Evolutionary conservation across 169 alveolate species (phyloP).

Genomic region (Amoebophrya sp.): DNA sequence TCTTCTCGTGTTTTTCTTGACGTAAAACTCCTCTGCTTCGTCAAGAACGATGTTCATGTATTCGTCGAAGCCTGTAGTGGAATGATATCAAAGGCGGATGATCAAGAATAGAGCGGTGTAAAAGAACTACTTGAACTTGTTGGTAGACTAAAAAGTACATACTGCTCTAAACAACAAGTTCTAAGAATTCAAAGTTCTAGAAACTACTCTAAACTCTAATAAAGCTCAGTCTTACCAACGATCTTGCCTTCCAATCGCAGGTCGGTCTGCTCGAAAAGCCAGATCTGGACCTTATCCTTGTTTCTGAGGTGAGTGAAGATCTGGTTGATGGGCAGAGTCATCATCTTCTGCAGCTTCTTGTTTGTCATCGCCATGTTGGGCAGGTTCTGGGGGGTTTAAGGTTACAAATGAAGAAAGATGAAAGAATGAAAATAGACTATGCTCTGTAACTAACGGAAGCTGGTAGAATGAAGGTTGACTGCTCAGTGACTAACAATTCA

Average conservation of each 20-base stretch:
- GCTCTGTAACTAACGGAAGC: too few species aligned
- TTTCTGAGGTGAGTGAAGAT: conserved; percentile 82
- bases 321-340: conserved; percentile 87
- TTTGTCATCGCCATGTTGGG: conserved; percentile 45
- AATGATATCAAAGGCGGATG: neutral
- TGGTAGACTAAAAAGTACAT: neutral
- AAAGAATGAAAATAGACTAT: too few species aligned
- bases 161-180: neutral
- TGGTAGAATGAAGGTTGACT: too few species aligned
- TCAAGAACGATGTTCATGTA: conserved; percentile 91
- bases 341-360: conserved; percentile 71
- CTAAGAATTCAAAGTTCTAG: neutral
- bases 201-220: too few species aligned
- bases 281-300: conserved; percentile 82
- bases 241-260: conserved; percentile 80
- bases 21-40: conserved; percentile 80
- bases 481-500: too few species aligned
- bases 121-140: too few species aligned
- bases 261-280: conserved; percentile 87
- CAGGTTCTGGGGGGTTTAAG: too few species aligned
- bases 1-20: conserved; percentile 71
- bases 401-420: too few species aligned
- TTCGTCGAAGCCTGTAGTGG: conserved; percentile 81
- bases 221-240: conserved; percentile 57
- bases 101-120: neutral